Evolutionary conservation across 345 rosid species (phyloP).

Genomic region (Litchi chinensis): DNA sequence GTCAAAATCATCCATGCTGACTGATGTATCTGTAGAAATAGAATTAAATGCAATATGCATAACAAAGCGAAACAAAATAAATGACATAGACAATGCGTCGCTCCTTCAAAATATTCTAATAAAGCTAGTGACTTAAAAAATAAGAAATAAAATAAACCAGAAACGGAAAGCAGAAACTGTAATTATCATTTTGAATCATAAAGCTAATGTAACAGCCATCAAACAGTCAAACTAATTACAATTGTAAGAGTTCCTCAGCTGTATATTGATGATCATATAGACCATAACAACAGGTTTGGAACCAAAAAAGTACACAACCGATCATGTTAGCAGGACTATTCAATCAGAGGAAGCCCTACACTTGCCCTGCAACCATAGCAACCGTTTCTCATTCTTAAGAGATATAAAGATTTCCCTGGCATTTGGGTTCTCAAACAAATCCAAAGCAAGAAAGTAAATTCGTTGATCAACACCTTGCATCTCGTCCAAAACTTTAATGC

Average conservation of each 20-base stretch:
- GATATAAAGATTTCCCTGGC: conserved; percentile 71
- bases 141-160: background rate
- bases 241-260: conserved; percentile 14
- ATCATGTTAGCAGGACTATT: conserved; percentile 16
- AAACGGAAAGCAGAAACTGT: background rate
- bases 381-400: conserved; percentile 70
- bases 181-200: conserved; percentile 24
- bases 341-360: conserved; percentile 45
- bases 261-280: conserved; percentile 2
- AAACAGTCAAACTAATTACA: conserved; percentile 34
- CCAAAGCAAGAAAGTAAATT: conserved; percentile 70
- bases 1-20: conserved; percentile 57
- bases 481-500: conserved; percentile 78
- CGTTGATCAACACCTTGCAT: conserved; percentile 73
- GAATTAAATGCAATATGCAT: conserved; percentile 27
- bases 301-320: conserved; percentile 18
- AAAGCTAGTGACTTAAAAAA: conserved; percentile 6
- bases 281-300: conserved; percentile 2
- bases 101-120: conserved; percentile 6
- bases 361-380: conserved; percentile 74
- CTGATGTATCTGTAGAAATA: conserved; percentile 51
- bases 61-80: conserved; percentile 11
- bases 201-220: conserved; percentile 18
- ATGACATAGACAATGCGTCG: background rate
- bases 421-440: conserved; percentile 70